These are phyloP conservation scores for Nigrograna mackinnonii DNA, from an alignment of 2,329 filamentous ascomycete genomes.

Conservation along the genomic window DNA sequence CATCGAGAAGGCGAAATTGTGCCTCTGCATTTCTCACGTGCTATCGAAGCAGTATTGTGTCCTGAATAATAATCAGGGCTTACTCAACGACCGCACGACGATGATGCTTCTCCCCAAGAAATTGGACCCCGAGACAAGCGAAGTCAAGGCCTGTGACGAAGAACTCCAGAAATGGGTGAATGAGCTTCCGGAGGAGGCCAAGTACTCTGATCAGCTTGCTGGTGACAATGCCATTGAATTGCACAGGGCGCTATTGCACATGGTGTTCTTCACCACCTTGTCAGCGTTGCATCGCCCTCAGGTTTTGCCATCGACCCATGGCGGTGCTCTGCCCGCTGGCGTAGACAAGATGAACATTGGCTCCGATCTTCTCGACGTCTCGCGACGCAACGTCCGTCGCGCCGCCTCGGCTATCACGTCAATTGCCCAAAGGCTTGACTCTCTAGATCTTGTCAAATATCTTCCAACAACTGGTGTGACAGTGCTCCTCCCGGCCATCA, in stretches of 20 bases:
- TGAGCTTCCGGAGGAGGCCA: conserved; percentile 71
- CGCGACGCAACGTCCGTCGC: conserved; percentile 78
- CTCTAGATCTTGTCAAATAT: conserved; percentile 72
- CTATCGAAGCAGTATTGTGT: conserved; percentile 92
- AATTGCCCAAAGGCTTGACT: conserved; percentile 77
- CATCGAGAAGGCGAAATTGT: conserved; percentile 88
- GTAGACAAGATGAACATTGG: conserved; percentile 31
- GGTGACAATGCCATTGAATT: conserved; percentile 67
- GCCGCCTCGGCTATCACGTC: conserved; percentile 84
- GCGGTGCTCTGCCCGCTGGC: conserved; percentile 28
- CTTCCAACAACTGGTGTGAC: conserved; percentile 90
- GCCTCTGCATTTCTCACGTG: conserved; percentile 86
- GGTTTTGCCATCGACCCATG: conserved; percentile 75
- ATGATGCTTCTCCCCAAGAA: conserved; percentile 95
- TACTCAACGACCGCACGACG: conserved; percentile 68
- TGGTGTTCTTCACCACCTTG: conserved; percentile 90
- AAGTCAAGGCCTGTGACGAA: conserved; percentile 77
- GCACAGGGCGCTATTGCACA: conserved; percentile 85
- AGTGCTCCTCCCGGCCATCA: conserved; percentile 87
- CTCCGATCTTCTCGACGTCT: conserved; percentile 78
- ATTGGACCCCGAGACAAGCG: conserved; percentile 76
- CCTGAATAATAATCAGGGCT: conserved; percentile 77
- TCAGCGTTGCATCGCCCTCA: conserved; percentile 91
- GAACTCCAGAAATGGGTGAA: conserved; percentile 79
- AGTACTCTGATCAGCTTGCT: conserved; percentile 65